Base-by-base conservation (phyloP, 148 eudicot species). In the Persicaria tinctoria region DNA sequence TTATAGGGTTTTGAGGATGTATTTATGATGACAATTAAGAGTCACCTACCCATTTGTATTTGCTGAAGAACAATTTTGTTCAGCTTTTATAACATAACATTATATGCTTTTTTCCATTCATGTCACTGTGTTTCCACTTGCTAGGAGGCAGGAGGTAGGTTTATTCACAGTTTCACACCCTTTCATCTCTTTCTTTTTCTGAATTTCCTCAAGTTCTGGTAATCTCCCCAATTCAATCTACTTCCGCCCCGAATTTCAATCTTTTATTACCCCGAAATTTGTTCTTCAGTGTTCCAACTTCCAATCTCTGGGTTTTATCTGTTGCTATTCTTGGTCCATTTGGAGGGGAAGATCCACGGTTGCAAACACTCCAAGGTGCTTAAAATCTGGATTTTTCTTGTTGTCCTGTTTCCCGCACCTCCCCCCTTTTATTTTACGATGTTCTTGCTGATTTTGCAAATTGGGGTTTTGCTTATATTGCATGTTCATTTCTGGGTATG, bases 271-370 rank as follows among this genome's bases (percentile, higher is more conserved):
- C 6, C 63, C 32, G 17, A 18, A 57, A 6, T 57, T 12, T 57
- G 63, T 18, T 57, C 27, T 57, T 6, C 63, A 17, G 38, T 18
- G 32, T 18, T 18, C 63, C n/a, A n/a, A n/a, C n/a, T n/a, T n/a
- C n/a, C 63, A 57, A 57, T 57, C 1, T 50, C 56, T 53, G 56
- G 56, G n/a, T 13, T 12, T 53, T n/a, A 53, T 18, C 20, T 57
- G 32, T 57, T 6, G 62, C 3, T 18, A 32, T 91, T 89, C 83
- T 84, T 82, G 79, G 83, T 89, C 32, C 83, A 83, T 79, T 86
- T 91, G 80, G 96, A 91, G 73, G 96, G 96, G 51, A 87, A 80
- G 90, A 83, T 91, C 86, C 89, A 91, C 78, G 80, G 89, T 76
- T 91, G 96, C 85, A 89, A 84, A 85, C 87, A 89, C 85, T 91